These are phyloP conservation scores for Hirsutella rhossiliensis DNA, from an alignment of 2,329 filamentous ascomycete species.

Conservation along the genomic window DNA sequence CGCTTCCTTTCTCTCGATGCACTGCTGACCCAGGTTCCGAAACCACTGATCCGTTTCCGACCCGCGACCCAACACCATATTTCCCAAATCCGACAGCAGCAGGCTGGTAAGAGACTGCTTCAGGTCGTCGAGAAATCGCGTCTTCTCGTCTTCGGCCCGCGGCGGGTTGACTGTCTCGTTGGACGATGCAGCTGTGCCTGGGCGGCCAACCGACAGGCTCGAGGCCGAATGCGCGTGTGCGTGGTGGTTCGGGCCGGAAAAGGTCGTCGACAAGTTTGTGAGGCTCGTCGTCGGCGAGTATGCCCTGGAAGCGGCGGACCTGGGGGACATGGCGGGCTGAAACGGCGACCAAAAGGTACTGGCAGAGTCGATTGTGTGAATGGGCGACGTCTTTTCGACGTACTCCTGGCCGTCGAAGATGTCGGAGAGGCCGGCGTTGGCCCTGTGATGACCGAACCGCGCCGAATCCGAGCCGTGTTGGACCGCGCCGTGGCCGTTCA, in stretches of 20 bases:
- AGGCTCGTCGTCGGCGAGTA: conserved; percentile 52
- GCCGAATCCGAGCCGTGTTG: conserved; percentile 60
- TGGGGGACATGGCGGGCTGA: conserved; percentile 52
- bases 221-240: conserved; percentile 30
- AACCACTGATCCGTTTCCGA: conserved; percentile 94
- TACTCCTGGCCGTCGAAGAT: conserved; percentile 59
- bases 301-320: conserved; percentile 45
- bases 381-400: conserved; percentile 55
- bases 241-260: conserved; percentile 29
- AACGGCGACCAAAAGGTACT: conserved; percentile 88
- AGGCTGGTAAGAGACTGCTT: conserved; percentile 73
- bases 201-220: conserved; percentile 39
- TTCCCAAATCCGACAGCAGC: conserved; percentile 79
- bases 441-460: conserved; percentile 46
- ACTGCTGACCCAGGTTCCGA: conserved; percentile 51
- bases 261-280: conserved; percentile 41
- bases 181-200: conserved; percentile 54
- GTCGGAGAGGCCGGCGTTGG: conserved; percentile 48
- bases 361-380: conserved; percentile 60
- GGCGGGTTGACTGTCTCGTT: conserved; percentile 55
- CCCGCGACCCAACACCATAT: conserved; percentile 72
- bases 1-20: conserved; percentile 49
- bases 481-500: conserved; percentile 58
- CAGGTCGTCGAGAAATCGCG: conserved; percentile 64
- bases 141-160: conserved; percentile 55